phyloP scores from a whole-genome alignment of 2,329 filamentous ascomycete genomes.

The Neocatenulostroma microsporum region DNA sequence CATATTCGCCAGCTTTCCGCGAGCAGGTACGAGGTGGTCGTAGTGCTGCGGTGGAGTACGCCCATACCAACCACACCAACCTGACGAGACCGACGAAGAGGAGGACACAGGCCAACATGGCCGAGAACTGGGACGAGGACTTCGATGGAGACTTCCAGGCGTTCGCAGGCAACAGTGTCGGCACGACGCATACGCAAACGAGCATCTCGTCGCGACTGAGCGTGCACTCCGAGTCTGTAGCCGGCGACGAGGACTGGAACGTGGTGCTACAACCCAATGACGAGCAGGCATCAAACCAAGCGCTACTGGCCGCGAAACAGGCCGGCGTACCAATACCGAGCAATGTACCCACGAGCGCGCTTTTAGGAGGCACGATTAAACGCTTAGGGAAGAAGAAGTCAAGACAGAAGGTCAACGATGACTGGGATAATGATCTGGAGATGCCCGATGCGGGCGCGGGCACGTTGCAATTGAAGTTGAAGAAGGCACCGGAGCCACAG shows the following conservation, averaged over 20 bases:
- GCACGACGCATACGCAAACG: conserved; percentile 62
- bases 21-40: no score
- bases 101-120: no score
- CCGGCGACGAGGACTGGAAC: conserved; percentile 77
- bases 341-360: conserved; percentile 78
- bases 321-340: conserved; percentile 86
- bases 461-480: conserved; percentile 38
- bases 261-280: conserved; percentile 78
- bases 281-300: conserved; percentile 72
- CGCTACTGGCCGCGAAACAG: conserved; percentile 77
- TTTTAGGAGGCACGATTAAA: conserved; percentile 90
- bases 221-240: conserved; percentile 64
- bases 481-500: conserved; percentile 25
- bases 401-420: conserved; percentile 39
- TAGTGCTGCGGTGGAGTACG: background rate
- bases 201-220: conserved; percentile 72
- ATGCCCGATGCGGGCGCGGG: conserved; percentile 29
- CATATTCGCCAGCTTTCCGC: no score
- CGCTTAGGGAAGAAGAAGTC: conserved; percentile 58
- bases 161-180: conserved; percentile 48
- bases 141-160: conserved; percentile 51
- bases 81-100: background rate
- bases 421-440: conserved; percentile 46
- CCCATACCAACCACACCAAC: background rate
- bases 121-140: conserved; percentile 61